Percentiles rank a stretch among this genome's conserved stretches.
phyloP scores from a whole-genome alignment of 164 flowering plant genomes.

The Amborella trichopoda region DNA sequence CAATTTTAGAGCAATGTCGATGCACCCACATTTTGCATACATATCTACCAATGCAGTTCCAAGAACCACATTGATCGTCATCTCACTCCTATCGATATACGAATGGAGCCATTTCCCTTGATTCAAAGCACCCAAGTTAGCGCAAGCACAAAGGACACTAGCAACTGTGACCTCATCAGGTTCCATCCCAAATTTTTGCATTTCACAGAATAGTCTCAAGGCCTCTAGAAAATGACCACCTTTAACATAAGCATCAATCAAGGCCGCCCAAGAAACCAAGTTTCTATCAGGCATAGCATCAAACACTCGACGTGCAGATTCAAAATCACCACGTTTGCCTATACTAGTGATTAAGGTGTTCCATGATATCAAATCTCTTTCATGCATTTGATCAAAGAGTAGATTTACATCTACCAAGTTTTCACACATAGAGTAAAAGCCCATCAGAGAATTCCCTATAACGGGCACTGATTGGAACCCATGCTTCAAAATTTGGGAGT shows the following conservation, averaged over 20 bases:
- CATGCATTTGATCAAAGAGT: slow-evolving; percentile 8
- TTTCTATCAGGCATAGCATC: slow-evolving; percentile 9
- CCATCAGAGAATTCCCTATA: slow-evolving; percentile 4
- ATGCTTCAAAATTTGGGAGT: slow-evolving; percentile 21
- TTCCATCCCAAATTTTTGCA: slow-evolving; percentile 21
- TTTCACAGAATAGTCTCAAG: slow-evolving; percentile 23
- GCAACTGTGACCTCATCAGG: slow-evolving; percentile 30
- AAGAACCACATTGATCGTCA: slow-evolving; percentile 19
- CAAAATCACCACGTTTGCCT: slow-evolving; percentile 25
- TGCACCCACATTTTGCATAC: slow-evolving; percentile 37
- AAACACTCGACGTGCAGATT: slow-evolving; percentile 13
- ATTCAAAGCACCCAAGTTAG: slow-evolving; percentile 30
- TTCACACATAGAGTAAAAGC: slow-evolving; percentile 2
- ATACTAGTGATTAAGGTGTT: slow-evolving; percentile 13
- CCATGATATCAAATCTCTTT: slow-evolving; percentile 18
- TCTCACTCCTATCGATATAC: slow-evolving; percentile 14
- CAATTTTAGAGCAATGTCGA: slow-evolving; percentile 19
- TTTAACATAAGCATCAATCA: slow-evolving; percentile 33
- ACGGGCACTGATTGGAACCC: slow-evolving; percentile 3
- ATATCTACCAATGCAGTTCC: slow-evolving; percentile 30
- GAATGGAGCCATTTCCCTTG: slow-evolving; percentile 32
- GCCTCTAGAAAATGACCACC: slow-evolving; percentile 21
- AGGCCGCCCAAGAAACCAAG: slow-evolving; percentile 30
- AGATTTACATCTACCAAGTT: slow-evolving; percentile 8
- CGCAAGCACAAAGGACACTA: slow-evolving; percentile 33